These are phyloP conservation scores for Zanthoxylum bungeanum DNA, from an alignment of 345 rosid genomes.

Conservation along the genomic window DNA sequence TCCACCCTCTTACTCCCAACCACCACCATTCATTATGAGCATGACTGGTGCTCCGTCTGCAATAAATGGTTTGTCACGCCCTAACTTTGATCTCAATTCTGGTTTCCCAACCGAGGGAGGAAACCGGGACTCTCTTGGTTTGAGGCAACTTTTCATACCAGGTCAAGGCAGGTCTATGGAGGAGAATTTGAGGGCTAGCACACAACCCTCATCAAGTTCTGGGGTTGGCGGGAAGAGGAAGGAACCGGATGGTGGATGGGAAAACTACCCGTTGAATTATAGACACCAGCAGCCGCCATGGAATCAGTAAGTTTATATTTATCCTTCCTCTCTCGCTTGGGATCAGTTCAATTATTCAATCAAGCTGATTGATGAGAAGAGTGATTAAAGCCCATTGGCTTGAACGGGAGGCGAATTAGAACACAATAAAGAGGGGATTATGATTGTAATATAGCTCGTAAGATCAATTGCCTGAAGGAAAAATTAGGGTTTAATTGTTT, in stretches of 20 bases:
- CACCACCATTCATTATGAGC: constrained; percentile 61
- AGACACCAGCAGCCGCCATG: constrained; percentile 69
- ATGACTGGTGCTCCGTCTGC: constrained; percentile 44
- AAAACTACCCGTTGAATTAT: constrained; percentile 33
- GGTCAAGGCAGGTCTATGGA: constrained; percentile 49
- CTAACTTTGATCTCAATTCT: constrained; percentile 64
- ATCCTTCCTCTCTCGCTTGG: constrained; percentile 12
- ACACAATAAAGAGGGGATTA: constrained; percentile 43
- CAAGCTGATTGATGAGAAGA: constrained; percentile 21
- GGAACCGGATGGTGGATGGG: constrained; percentile 86
- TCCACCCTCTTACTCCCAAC: constrained; percentile 52
- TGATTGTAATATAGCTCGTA: constrained; percentile 42
- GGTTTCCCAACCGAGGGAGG: constrained; percentile 64
- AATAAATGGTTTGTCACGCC: constrained; percentile 50
- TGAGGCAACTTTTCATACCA: constrained; percentile 62
- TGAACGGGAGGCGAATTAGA: constrained; percentile 23
- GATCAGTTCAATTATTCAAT: constrained; percentile 16
- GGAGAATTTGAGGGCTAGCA: constrained; percentile 51
- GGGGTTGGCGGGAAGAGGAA: constrained; percentile 72
- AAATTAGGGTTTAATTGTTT: constrained; percentile 35
- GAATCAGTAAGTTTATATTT: constrained; percentile 40
- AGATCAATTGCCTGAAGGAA: constrained; percentile 40
- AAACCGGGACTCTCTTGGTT: constrained; percentile 43
- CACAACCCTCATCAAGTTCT: constrained; percentile 60
- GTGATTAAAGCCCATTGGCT: constrained; percentile 32